phyloP scores from a whole-genome alignment of 1,139 yeast genomes.

The Blastobotrys proliferans region DNA sequence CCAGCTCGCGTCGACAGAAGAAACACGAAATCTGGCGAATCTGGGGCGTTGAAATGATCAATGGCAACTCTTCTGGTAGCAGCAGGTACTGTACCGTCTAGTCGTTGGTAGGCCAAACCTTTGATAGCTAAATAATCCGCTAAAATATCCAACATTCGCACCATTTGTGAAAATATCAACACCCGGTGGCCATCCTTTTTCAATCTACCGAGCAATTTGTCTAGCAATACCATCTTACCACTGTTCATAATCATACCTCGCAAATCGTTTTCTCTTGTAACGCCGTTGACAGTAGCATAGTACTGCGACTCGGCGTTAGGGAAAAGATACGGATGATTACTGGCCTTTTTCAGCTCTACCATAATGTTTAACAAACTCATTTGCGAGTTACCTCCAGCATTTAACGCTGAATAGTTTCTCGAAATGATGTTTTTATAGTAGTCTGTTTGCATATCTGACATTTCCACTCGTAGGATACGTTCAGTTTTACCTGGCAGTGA shows the following conservation, averaged over 20 bases:
- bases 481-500: constrained; percentile 94
- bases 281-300: constrained; percentile 32
- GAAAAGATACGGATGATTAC: constrained; percentile 93
- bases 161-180: constrained; percentile 94
- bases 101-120: constrained; percentile 86
- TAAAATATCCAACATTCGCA: constrained; percentile 86
- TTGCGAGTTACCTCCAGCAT: constrained; percentile 80
- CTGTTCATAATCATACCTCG: constrained; percentile 96
- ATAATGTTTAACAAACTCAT: constrained; percentile 83
- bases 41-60: constrained; percentile 95
- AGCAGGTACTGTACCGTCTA: constrained; percentile 96
- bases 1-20: constrained; percentile 95
- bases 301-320: constrained; percentile 91
- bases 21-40: constrained; percentile 87
- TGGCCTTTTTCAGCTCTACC: constrained; percentile 95
- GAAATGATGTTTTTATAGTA: constrained; percentile 92
- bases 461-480: constrained; percentile 88
- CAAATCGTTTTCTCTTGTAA: constrained; percentile 70
- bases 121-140: constrained; percentile 90
- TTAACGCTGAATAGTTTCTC: constrained; percentile 84
- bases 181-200: constrained; percentile 95
- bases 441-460: constrained; percentile 91
- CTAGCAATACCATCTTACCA: constrained; percentile 95
- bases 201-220: constrained; percentile 77
- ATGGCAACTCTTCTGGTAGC: constrained; percentile 90